phyloP scores from a whole-genome alignment of 106 monocot genomes.

The Alisma plantagoaquatica region DNA sequence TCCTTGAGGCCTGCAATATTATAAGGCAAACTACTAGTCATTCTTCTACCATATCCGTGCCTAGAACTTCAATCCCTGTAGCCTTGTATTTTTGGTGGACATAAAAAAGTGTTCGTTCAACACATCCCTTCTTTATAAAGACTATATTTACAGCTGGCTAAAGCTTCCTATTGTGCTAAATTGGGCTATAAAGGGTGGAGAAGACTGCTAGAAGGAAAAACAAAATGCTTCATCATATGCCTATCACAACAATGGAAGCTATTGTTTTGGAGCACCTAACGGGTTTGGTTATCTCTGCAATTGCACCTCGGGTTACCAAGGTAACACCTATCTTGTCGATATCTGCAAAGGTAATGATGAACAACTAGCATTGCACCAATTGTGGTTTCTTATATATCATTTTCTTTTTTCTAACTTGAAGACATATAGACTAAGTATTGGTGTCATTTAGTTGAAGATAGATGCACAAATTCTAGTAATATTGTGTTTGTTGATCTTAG shows the following conservation, averaged over 20 bases:
- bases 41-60: neutral
- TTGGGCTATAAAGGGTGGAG: neutral
- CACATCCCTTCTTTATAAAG: neutral
- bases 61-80: constrained; percentile 11
- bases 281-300: neutral
- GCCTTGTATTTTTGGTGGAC: constrained; percentile 31
- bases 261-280: neutral
- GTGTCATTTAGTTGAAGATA: neutral
- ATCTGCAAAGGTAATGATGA: constrained; percentile 7
- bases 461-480: neutral
- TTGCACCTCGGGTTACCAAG: neutral
- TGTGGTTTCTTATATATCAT: neutral
- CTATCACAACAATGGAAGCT: neutral
- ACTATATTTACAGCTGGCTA: neutral
- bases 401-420: neutral
- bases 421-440: neutral
- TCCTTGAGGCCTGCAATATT: constrained; percentile 12
- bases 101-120: constrained; percentile 7
- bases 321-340: neutral
- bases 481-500: neutral
- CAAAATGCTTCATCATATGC: neutral
- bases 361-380: too few relatives aligned
- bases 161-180: constrained; percentile 1
- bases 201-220: neutral
- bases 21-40: neutral